These are phyloP conservation scores for Aspergillus sp. DNA, from an alignment of 2,329 filamentous ascomycete species.

Conservation along the genomic window DNA sequence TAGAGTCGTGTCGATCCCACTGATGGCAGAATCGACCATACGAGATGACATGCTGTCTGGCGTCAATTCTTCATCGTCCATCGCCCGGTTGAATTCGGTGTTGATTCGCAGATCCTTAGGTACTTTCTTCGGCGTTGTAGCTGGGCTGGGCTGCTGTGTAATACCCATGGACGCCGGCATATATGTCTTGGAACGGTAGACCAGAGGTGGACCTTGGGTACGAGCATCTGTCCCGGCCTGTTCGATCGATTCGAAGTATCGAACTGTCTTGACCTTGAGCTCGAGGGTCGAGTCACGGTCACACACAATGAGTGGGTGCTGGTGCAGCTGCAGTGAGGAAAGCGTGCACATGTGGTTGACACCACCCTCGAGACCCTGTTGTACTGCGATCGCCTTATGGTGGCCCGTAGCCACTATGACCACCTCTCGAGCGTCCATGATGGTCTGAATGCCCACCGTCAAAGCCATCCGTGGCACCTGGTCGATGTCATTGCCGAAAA, in stretches of 20 bases:
- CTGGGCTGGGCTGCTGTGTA: slow-evolving; percentile 20
- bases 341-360: slow-evolving; percentile 91
- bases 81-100: slow-evolving; percentile 32
- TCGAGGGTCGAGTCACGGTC: slow-evolving; percentile 75
- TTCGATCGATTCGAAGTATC: slow-evolving; percentile 70
- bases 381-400: slow-evolving; percentile 74
- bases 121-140: slow-evolving; percentile 23
- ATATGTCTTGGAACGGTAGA: slow-evolving; percentile 34
- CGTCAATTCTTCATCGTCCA: slow-evolving; percentile 41
- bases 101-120: slow-evolving; percentile 43
- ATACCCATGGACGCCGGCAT: slow-evolving; percentile 24
- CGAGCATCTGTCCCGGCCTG: slow-evolving; percentile 51
- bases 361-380: slow-evolving; percentile 74
- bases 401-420: slow-evolving; percentile 77
- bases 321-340: slow-evolving; percentile 74
- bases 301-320: slow-evolving; percentile 74
- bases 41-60: slow-evolving; percentile 47
- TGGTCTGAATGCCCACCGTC: slow-evolving; percentile 79
- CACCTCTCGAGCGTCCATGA: slow-evolving; percentile 75
- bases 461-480: slow-evolving; percentile 77
- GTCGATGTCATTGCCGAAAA: slow-evolving; percentile 70
- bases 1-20: slow-evolving; percentile 36
- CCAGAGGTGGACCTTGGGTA: slow-evolving; percentile 39
- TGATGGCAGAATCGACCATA: slow-evolving; percentile 41
- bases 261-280: slow-evolving; percentile 68